Conservation (phyloP, 2,329 filamentous ascomycete genomes). For the Geosmithia flava region DNA sequence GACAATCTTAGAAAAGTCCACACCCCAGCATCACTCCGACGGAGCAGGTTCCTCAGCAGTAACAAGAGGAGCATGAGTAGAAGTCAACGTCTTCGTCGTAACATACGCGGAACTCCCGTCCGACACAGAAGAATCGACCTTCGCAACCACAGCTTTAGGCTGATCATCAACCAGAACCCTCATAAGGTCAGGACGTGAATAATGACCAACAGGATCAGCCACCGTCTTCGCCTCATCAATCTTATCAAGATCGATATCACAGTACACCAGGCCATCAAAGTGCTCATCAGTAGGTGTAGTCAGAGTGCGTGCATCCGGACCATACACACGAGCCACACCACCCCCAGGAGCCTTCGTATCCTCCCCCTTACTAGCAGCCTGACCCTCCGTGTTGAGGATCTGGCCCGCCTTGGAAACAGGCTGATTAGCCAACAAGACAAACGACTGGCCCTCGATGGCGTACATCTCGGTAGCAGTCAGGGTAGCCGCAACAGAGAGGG, state of each 20-base stretch:
- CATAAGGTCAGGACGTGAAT: conserved; percentile 24
- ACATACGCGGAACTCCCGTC: too few relatives aligned
- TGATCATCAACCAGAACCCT: conserved; percentile 16
- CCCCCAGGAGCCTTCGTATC: conserved; percentile 8
- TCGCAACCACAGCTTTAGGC: conserved; percentile 6
- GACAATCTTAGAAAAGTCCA: too few relatives aligned
- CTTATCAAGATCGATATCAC: conserved; percentile 32
- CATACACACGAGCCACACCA: conserved; percentile 9
- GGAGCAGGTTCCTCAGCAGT: too few relatives aligned
- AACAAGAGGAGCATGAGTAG: too few relatives aligned
- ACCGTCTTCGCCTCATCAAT: conserved; percentile 25
- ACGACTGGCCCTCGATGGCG: conserved; percentile 41
- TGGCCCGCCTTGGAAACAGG: conserved; percentile 25
- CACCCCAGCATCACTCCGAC: too few relatives aligned
- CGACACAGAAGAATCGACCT: background rate
- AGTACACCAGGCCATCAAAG: conserved; percentile 33
- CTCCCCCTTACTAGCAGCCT: conserved; percentile 12
- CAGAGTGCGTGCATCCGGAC: conserved; percentile 10
- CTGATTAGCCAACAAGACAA: conserved; percentile 27
- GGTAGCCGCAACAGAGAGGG: conserved; percentile 20
- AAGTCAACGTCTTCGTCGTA: too few relatives aligned
- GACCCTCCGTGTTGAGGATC: conserved; percentile 24
- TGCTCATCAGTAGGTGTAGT: conserved; percentile 5
- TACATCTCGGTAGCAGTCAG: conserved; percentile 36
- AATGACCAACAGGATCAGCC: conserved; percentile 21